Evolutionary conservation across 495 filamentous ascomycete genomes (phyloP), one percentile per base, ranked within the genome.

Genomic region (Barbatosphaeria neglecta): DNA sequence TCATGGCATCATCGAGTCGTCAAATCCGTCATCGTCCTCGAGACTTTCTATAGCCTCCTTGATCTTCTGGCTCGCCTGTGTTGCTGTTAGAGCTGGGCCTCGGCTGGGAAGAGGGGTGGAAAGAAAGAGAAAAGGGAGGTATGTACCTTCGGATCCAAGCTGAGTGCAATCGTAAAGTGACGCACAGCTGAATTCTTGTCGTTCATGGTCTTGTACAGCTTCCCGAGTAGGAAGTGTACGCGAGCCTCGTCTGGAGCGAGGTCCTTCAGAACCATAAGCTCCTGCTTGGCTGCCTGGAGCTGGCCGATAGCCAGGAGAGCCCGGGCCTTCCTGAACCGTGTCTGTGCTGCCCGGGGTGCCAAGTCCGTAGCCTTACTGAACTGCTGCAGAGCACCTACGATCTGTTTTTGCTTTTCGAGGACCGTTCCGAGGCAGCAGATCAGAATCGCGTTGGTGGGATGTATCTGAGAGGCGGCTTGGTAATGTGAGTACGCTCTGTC

Each of bases 191-290:
- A 74, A 50, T 74, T 76, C 63, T 86, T 90, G 55, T 95, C 81
- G 42, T 77, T 76, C 47, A 94, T 52, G 50, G 69, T 74, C 68
- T 93, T 95, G 63, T 93, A 90, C 47, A 93, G 64, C 61, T 82
- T 87, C 11, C 89, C 92, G 3, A 97, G 75, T 31, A 90, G 72
- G 66, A 92, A 98, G 62, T 95, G 90, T 22, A 98, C 90, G 54
- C 88, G 95, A 18, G 93, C 87, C 58, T 94, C 90, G 55, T 98
- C 88, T 1, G 93, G 92, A 27, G 87, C 89, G 45, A 93, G 72
- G 48, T 94, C 87, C 60, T 90, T 87, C 47, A 97, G 67, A 10
- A 89, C 72, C 61, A 82, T 77, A 40, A 98, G 68, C 57, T 98
- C 92, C 20, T 69, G 67, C 33, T 92, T 65, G 2, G 92, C 92